A percentile compares a stretch with the other conserved stretches of the same genome.
phyloP scores from a whole-genome alignment of 768 basidiomycete species.

The Dacryopinax primogenitus region DNA sequence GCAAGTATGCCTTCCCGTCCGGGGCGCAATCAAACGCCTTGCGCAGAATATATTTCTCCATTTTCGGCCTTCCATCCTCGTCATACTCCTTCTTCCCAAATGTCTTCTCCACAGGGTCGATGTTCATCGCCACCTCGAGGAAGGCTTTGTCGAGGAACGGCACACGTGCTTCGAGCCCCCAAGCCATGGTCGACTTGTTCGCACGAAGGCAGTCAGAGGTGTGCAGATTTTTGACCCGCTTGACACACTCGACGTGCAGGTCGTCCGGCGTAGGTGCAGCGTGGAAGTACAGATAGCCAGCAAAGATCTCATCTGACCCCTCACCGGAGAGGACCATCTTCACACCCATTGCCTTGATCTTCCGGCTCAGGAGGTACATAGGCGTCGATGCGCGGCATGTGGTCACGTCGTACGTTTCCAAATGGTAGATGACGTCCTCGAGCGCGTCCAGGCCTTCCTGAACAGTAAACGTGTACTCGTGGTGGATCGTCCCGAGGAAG shows the following conservation, averaged over 20 bases:
- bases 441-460: constrained; percentile 96
- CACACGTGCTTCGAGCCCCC: constrained; percentile 96
- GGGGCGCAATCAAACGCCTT: constrained; percentile 88
- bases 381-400: constrained; percentile 95
- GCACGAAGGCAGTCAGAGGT: constrained; percentile 94
- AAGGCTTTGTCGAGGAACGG: constrained; percentile 97
- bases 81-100: constrained; percentile 78
- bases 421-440: constrained; percentile 92
- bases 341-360: constrained; percentile 99
- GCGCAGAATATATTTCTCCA: constrained; percentile 98
- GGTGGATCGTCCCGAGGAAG: constrained; percentile 87
- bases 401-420: constrained; percentile 98
- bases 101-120: constrained; percentile 76
- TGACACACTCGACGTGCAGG: constrained; percentile 91
- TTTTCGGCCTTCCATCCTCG: constrained; percentile 72
- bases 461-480: constrained; percentile 95
- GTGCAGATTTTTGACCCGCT: constrained; percentile 93
- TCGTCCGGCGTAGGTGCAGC: constrained; percentile 78
- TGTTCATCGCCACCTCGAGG: constrained; percentile 84
- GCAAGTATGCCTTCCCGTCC: constrained; percentile 86
- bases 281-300: constrained; percentile 99
- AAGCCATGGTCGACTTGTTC: constrained; percentile 99
- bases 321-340: constrained; percentile 99
- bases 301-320: constrained; percentile 94
- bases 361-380: constrained; percentile 95